Percentiles rank a stretch among this genome's conserved stretches.
Conservation (phyloP, 139 green algal genomes). For the Dunaliella primolecta region DNA sequence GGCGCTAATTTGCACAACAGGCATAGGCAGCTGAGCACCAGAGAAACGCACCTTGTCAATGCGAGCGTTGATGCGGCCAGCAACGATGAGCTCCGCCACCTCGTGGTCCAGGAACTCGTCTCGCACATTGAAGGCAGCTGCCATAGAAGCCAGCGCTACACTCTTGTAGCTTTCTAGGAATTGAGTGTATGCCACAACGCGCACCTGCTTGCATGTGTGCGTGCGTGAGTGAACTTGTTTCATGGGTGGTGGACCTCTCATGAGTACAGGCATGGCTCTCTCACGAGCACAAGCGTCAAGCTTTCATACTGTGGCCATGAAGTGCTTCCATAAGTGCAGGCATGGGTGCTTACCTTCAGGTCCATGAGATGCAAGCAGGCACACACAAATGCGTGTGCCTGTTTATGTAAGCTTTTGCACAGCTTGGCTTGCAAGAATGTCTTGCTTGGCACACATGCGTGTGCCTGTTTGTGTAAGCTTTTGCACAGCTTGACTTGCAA, state of each 20-base stretch:
- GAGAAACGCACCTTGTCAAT: slow-evolving; percentile 93
- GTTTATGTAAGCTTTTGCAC: no score
- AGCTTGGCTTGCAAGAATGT: no score
- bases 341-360: no score
- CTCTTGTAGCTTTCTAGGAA: slow-evolving; percentile 98
- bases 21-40: no score
- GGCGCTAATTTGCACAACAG: no score
- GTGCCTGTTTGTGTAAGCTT: no score
- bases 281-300: not conserved
- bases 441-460: no score
- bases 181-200: slow-evolving; percentile 86
- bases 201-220: slow-evolving; percentile 2
- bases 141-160: slow-evolving; percentile 91
- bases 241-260: not conserved
- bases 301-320: slow-evolving; percentile 17
- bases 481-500: no score
- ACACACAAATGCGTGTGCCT: no score
- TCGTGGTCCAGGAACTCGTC: slow-evolving; percentile 58
- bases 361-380: no score
- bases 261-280: not conserved
- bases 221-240: not conserved
- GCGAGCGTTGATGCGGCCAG: slow-evolving; percentile 86
- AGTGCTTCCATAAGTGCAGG: no score
- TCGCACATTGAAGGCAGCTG: slow-evolving; percentile 65
- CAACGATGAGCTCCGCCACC: slow-evolving; percentile 89